Base-by-base conservation (phyloP, 2,329 filamentous ascomycete species). In the Penicillium sp. region DNA sequence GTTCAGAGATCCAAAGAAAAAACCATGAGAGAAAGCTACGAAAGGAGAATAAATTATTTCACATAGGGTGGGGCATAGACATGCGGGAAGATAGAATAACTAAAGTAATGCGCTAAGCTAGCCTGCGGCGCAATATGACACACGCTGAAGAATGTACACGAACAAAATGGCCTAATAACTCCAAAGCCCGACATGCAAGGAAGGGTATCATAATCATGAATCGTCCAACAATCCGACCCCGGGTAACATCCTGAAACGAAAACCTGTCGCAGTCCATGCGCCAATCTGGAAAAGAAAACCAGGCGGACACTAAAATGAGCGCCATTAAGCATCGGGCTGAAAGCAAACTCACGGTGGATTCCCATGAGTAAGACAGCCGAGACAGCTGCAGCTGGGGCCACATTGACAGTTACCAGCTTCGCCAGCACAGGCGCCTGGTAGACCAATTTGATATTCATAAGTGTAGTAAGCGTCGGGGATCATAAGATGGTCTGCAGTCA, bases 321-420 rank as follows among this genome's bases (percentile, higher is more conserved):
- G 35, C 23, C 17, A 38, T 23, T 38, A 21, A 7, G 21, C 11
- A 19, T 21, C 19, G 7, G n/a, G 35, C 17, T 66, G 68, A 82
- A 66, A 11, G 74, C 64, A 23, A 83, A 65, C 15, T 81, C 81
- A 26, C 81, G 79, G 60, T 84, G 82, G 3, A 82, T 83, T 58
- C 21, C 78, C 81, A 59, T 85, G 83, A 3, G 82, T 84, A 13
- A 84, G 71, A 66, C 83, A 85, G 15, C 82, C 83, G n/a, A 82
- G 75, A 65, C 83, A 85, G 58, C 72, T 77, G 66, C 83, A 85
- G 45, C 83, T 82, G 59, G 80, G 80, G 17, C 82, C 82, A 60
- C 83, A 85, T 64, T 81, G 81, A 61, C 83, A 85, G 29, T 78
- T 83, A 3, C 83, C 83, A 6, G 78, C 82, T 3, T 76, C 71